Conservation (phyloP, 176 grass and related monocot species). For the Chloris gayana region DNA sequence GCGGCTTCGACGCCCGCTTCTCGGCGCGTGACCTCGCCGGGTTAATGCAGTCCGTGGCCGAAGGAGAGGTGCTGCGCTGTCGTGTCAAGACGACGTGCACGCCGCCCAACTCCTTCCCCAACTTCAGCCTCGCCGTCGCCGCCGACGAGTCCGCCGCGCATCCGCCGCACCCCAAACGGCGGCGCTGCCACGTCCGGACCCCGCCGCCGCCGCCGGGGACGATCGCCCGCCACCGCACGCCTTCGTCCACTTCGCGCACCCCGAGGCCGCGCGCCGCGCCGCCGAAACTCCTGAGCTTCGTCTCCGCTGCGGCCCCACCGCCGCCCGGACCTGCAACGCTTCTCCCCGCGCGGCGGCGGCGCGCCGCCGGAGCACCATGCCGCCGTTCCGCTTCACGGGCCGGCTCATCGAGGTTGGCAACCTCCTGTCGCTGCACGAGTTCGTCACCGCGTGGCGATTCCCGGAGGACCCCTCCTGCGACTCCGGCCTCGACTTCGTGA, state of each 20-base stretch:
- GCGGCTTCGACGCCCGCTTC: too few species aligned
- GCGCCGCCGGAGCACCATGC: slow-evolving; percentile 36
- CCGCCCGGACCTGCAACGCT: slow-evolving; percentile 44
- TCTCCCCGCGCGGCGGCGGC: slow-evolving; percentile 18
- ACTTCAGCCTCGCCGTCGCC: too few species aligned
- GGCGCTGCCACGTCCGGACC: too few species aligned
- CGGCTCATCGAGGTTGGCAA: slow-evolving; percentile 61
- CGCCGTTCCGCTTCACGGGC: slow-evolving; percentile 60
- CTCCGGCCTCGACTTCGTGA: slow-evolving; percentile 49
- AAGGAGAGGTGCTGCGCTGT: too few species aligned
- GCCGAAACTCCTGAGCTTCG: slow-evolving; percentile 34
- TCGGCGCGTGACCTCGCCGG: too few species aligned
- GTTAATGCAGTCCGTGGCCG: too few species aligned
- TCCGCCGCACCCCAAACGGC: too few species aligned
- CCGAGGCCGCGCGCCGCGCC: slow-evolving; percentile 47
- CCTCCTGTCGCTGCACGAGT: slow-evolving; percentile 28
- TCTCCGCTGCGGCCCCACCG: slow-evolving; percentile 39
- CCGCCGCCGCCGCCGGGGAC: slow-evolving; percentile 29
- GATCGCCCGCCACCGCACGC: slow-evolving; percentile 65
- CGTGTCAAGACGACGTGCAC: too few species aligned
- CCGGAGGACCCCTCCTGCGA: background rate
- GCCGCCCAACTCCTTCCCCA: too few species aligned
- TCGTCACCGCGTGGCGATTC: slow-evolving; percentile 65
- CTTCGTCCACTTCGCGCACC: slow-evolving; percentile 76
- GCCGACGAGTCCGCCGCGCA: too few species aligned